These are phyloP conservation scores for Alternaria ventricosa DNA, from an alignment of 2,329 filamentous ascomycete genomes.

Conservation along the genomic window DNA sequence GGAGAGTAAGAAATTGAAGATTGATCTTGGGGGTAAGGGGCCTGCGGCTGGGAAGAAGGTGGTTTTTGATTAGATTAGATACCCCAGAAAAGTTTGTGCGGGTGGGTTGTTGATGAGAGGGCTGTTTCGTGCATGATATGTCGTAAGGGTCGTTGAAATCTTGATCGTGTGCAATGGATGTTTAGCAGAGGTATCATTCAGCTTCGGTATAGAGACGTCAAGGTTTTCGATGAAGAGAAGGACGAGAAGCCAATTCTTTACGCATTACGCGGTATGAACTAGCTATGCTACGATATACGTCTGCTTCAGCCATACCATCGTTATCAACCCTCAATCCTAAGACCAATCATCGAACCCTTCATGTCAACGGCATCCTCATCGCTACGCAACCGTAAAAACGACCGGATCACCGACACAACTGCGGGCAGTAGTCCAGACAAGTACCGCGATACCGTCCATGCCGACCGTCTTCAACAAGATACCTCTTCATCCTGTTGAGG, in stretches of 20 bases:
- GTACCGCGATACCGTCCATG: background rate
- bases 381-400: background rate
- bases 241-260: background rate
- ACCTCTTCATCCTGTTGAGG: background rate
- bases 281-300: background rate
- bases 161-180: background rate
- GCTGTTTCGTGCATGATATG: background rate
- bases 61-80: constrained; percentile 60
- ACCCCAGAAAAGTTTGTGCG: background rate
- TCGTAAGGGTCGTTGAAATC: background rate
- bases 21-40: constrained; percentile 37
- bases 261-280: background rate
- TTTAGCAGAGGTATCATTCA: background rate
- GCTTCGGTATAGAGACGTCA: background rate
- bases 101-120: background rate
- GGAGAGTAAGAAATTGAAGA: constrained; percentile 57
- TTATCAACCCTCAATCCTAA: background rate
- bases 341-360: background rate
- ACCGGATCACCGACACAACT: background rate
- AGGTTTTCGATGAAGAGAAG: background rate
- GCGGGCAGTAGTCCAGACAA: background rate
- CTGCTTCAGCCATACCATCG: background rate
- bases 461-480: background rate
- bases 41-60: constrained; percentile 66
- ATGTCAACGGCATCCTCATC: background rate